A percentile compares a stretch with the other conserved stretches of the same genome.
Conservation (phyloP, 257 asterid genomes). For the Solanum appendiculatum region DNA sequence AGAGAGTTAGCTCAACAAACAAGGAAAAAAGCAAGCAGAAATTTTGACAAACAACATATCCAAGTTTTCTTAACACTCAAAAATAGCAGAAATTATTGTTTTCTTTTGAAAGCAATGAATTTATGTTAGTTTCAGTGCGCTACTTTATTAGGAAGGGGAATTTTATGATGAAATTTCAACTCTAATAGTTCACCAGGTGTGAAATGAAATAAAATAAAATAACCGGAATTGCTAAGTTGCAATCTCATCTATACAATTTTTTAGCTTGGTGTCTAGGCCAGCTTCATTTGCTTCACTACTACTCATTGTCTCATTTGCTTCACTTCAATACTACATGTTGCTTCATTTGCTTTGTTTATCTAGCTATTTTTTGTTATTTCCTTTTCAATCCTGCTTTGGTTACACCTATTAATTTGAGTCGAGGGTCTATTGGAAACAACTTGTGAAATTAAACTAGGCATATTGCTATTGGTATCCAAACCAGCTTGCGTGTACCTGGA, state of each 20-base stretch:
- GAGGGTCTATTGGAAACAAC: fast-evolving
- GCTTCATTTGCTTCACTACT: background rate
- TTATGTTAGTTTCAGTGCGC: background rate
- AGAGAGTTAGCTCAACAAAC: background rate
- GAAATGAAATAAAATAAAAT: background rate
- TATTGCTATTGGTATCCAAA: too few relatives aligned
- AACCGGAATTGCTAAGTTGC: background rate
- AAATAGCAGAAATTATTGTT: background rate
- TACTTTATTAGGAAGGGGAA: background rate
- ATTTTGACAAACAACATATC: background rate
- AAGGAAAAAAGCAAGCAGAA: background rate
- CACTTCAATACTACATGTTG: too few relatives aligned
- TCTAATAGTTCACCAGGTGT: background rate
- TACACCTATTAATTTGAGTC: background rate
- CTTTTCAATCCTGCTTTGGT: background rate
- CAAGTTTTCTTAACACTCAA: background rate
- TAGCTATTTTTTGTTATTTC: background rate
- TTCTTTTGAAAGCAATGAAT: background rate
- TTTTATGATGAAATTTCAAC: background rate
- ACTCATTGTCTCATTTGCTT: background rate
- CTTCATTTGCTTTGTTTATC: background rate
- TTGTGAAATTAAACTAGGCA: too few relatives aligned
- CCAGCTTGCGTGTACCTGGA: too few relatives aligned
- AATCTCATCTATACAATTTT: background rate
- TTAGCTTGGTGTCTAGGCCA: background rate